These are phyloP conservation scores for Bipolaris gigantea DNA, from an alignment of 2,329 filamentous ascomycete species.

Conservation along the genomic window DNA sequence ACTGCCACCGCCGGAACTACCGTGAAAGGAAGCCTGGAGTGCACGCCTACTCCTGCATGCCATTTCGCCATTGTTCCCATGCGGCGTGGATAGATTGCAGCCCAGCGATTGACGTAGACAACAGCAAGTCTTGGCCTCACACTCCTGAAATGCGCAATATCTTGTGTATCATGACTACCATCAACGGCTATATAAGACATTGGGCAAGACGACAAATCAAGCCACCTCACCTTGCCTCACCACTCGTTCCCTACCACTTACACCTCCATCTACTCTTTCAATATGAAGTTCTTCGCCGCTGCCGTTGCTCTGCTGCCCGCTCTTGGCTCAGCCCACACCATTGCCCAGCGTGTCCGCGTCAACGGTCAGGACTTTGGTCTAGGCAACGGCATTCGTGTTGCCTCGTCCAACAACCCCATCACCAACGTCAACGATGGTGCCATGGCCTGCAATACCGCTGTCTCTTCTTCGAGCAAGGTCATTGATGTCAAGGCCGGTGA, in stretches of 20 bases:
- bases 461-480: constrained; percentile 44
- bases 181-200: constrained; percentile 16
- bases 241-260: neutral
- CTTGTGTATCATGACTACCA: neutral
- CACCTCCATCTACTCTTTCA: neutral
- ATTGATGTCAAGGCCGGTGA: constrained; percentile 57
- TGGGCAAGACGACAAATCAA: neutral
- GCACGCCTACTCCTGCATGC: constrained; percentile 9
- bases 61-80: constrained; percentile 9
- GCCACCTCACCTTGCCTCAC: constrained; percentile 1
- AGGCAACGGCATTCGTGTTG: constrained; percentile 54
- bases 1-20: neutral
- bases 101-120: constrained; percentile 9
- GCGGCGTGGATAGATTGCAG: constrained; percentile 15
- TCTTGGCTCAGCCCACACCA: constrained; percentile 46
- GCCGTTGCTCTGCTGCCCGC: constrained; percentile 35
- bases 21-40: constrained; percentile 9
- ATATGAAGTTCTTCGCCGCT: constrained; percentile 36
- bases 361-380: constrained; percentile 51
- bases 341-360: constrained; percentile 51
- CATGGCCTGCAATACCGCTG: constrained; percentile 53
- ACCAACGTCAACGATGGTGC: constrained; percentile 51
- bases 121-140: neutral
- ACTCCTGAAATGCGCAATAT: no score
- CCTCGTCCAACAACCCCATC: constrained; percentile 55